A percentile compares a stretch with the other conserved stretches of the same genome.
Evolutionary conservation across 2,329 filamentous ascomycete species (phyloP).

Genomic region (Lasiodiplodia citricola): DNA sequence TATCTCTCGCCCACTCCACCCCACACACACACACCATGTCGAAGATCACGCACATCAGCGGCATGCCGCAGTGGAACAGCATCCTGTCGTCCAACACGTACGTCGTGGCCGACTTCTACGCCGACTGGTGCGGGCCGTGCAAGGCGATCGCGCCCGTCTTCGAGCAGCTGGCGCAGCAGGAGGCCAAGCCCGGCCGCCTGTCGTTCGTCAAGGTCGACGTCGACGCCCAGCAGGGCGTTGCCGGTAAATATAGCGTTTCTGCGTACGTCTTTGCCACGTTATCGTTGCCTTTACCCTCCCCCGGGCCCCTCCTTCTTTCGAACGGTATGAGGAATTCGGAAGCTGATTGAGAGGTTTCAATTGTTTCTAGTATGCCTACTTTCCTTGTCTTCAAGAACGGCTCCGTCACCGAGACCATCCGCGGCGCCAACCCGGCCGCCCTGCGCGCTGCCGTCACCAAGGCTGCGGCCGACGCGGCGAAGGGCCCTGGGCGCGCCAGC

Average conservation of each 20-base stretch:
- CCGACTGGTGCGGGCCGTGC: conserved; percentile 64
- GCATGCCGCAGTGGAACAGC: conserved; percentile 42
- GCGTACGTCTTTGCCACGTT: conserved; percentile 43
- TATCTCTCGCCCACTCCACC: background rate
- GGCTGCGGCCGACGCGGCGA: conserved; percentile 47
- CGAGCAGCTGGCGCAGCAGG: conserved; percentile 56
- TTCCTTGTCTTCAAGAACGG: conserved; percentile 54
- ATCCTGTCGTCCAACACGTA: conserved; percentile 43
- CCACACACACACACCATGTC: conserved; percentile 30
- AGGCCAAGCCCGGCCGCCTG: conserved; percentile 52
- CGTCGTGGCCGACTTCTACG: conserved; percentile 59
- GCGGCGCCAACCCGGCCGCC: conserved; percentile 55
- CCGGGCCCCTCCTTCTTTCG: background rate
- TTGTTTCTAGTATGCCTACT: conserved; percentile 50
- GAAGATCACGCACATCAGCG: conserved; percentile 41
- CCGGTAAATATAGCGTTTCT: conserved; percentile 55
- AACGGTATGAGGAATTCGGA: conserved; percentile 30
- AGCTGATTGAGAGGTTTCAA: conserved; percentile 8
- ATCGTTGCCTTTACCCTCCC: too few species aligned
- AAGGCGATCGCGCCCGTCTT: conserved; percentile 60
- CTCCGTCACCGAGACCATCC: conserved; percentile 53
- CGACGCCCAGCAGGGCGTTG: conserved; percentile 57
- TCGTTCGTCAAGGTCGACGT: conserved; percentile 63
- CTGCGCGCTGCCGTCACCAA: conserved; percentile 54
- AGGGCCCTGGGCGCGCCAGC: conserved; percentile 42